Conservation (phyloP, 257 asterid genomes). For the Coffea eugenioides region DNA sequence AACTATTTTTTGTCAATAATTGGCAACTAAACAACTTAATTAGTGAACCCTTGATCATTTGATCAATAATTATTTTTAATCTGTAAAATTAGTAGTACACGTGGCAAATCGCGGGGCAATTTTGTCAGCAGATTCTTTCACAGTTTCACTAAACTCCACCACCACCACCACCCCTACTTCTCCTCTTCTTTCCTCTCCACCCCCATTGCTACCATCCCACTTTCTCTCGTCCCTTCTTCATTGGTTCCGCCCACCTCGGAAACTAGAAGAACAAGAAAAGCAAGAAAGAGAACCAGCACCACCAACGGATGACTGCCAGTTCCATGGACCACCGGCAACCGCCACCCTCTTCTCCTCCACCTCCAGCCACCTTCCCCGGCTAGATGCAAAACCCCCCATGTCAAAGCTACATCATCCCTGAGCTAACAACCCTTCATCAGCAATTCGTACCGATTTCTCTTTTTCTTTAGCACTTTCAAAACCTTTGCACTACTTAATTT, state of each 20-base stretch:
- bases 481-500: neutral
- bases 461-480: too few species aligned
- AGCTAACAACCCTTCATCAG: neutral
- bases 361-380: constrained; percentile 29
- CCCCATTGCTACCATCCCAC: neutral
- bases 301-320: constrained; percentile 35
- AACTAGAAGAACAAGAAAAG: neutral
- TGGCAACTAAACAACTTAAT: too few species aligned
- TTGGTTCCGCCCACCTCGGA: constrained; percentile 8
- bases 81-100: too few species aligned
- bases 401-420: neutral
- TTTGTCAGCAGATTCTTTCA: constrained; percentile 20
- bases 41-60: too few species aligned
- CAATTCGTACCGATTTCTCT: neutral
- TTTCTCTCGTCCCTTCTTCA: constrained; percentile 8
- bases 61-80: too few species aligned
- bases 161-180: neutral
- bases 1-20: too few species aligned
- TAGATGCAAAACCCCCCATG: constrained; percentile 13
- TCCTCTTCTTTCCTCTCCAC: neutral
- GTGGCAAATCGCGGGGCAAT: too few species aligned
- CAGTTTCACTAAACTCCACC: neutral
- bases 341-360: constrained; percentile 1
- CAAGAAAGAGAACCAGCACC: neutral
- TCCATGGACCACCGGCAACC: constrained; percentile 36